These are phyloP conservation scores for Heteromeles arbutifolia DNA, from an alignment of 306 rosid genomes.

Conservation along the genomic window DNA sequence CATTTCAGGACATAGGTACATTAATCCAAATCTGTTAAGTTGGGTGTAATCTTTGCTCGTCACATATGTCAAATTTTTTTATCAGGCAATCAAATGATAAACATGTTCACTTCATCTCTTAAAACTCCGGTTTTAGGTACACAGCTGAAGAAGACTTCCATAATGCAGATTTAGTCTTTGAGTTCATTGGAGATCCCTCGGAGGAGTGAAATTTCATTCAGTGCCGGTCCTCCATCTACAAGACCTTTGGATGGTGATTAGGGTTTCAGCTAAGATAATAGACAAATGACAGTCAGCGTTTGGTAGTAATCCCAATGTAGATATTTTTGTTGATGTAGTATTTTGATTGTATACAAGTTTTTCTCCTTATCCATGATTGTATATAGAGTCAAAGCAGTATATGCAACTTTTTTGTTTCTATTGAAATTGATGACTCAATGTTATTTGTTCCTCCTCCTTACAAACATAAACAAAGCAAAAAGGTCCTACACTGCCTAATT, in stretches of 20 bases:
- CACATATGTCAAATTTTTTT: no score
- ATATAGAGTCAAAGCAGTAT: no score
- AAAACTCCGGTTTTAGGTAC: background rate
- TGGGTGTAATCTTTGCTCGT: no score
- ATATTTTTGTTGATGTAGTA: background rate
- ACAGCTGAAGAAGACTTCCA: constrained; percentile 81
- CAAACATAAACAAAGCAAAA: background rate
- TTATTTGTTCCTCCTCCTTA: background rate
- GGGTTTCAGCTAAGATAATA: background rate
- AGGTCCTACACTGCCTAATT: background rate
- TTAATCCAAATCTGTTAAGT: no score
- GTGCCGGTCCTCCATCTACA: background rate
- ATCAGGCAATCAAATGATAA: background rate
- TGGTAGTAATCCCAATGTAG: background rate
- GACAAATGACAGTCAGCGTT: background rate
- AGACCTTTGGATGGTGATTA: background rate
- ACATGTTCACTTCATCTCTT: no score
- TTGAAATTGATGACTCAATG: background rate
- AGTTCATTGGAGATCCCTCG: constrained; percentile 92
- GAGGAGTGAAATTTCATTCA: constrained; percentile 39
- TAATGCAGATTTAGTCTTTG: constrained; percentile 85
- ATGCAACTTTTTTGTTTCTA: background rate
- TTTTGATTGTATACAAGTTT: no score
- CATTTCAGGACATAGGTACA: no score
- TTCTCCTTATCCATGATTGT: no score